These are phyloP conservation scores for Triangularia verruculosa DNA, from an alignment of 2,329 filamentous ascomycete species.

Conservation along the genomic window DNA sequence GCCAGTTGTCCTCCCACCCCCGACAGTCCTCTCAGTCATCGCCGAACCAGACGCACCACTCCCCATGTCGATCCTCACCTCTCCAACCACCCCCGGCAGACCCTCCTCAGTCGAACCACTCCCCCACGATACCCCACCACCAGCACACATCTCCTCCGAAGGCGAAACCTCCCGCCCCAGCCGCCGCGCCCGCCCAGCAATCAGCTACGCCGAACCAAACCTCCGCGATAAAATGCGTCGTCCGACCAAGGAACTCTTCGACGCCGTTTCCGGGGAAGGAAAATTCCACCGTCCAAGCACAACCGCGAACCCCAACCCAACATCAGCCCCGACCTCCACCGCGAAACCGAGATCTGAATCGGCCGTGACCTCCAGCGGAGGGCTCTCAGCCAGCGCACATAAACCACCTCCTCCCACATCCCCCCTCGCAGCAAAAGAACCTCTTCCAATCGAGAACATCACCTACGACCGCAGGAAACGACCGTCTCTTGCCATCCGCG, in stretches of 20 bases:
- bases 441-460: background rate
- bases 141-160: conserved; percentile 52
- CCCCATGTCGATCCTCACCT: conserved; percentile 41
- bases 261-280: conserved; percentile 67
- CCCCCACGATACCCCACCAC: conserved; percentile 56
- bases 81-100: conserved; percentile 49
- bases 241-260: conserved; percentile 71
- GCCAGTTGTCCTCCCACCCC: conserved; percentile 21
- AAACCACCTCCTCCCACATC: conserved; percentile 31
- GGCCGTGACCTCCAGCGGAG: conserved; percentile 30
- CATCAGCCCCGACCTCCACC: conserved; percentile 28
- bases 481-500: background rate
- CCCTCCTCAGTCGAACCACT: conserved; percentile 28
- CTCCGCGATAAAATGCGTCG: conserved; percentile 80
- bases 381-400: conserved; percentile 23
- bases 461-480: background rate
- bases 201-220: conserved; percentile 82
- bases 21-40: conserved; percentile 21
- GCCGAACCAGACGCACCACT: conserved; percentile 33
- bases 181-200: conserved; percentile 62
- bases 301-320: conserved; percentile 24
- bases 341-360: conserved; percentile 28
- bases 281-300: conserved; percentile 41
- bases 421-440: conserved; percentile 41
- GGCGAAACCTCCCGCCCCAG: conserved; percentile 62